Base-by-base conservation (phyloP, 306 rosid species). In the Fragaria iinumae region DNA sequence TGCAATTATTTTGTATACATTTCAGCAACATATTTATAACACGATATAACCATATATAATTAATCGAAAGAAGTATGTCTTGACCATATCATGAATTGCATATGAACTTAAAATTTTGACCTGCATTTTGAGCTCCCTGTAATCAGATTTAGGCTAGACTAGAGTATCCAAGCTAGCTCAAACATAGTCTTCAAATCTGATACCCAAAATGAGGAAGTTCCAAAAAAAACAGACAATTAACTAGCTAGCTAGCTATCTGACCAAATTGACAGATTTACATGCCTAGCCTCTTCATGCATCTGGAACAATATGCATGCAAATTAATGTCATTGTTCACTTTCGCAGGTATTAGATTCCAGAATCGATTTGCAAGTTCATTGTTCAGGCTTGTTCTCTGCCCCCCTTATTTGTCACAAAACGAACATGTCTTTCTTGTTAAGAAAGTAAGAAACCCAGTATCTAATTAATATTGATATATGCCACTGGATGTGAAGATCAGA, bases 401-500 rank as follows among this genome's bases (percentile, higher is more conserved):
- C 43, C 21, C 38, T 16, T 14, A 34, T 64, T 34, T 16, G n/a
- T 34, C 69, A 64, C 69, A 64, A 64, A 29, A 29, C 23, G 41
- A 2, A 32, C 43, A 5, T 29, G 43, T 13, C 47, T 12, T 36
- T 41, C 52, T 18, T 6, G 3, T 4, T 48, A 43, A 43, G 47
- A 43, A 43, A 43, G 12, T 39, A 63, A 63, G 72, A 71, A 78
- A 27, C 69, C 75, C 36, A 67, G 50, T 17, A 74, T 71, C 82
- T 39, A 36, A 3, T 5, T 39, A 39, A 39, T 1, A 39, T 6
- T 25, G 67, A 74, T 8, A 73, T 64, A 52, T 74, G 75, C 73
- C 63, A 38, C 21, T 83, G 67, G 82, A 56, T 23, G 29, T 69
- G 39, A 50, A 69, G 80, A 75, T 73, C 68, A 36, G 70, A 74